A percentile compares a stretch with the other conserved stretches of the same genome.
Evolutionary conservation across 371 early-diverging fungal species (phyloP).

Genomic region (Mortierella sp.): DNA sequence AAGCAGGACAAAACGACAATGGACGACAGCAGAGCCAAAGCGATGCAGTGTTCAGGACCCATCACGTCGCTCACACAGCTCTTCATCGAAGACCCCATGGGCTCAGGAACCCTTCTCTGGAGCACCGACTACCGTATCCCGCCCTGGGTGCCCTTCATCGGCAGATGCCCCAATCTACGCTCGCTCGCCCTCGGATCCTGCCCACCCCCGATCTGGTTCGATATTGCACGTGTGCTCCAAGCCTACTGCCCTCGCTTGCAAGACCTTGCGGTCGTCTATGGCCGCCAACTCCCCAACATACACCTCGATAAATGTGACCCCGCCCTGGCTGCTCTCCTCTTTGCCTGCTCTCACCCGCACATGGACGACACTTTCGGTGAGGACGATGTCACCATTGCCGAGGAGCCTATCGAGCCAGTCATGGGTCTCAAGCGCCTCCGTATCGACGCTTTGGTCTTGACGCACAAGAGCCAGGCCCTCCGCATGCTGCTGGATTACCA

Average conservation of each 20-base stretch:
- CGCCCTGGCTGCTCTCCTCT: not conserved
- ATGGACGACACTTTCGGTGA: not conserved
- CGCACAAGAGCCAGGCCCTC: conserved; percentile 2
- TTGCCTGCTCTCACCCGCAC: conserved; percentile 3
- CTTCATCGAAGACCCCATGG: not conserved
- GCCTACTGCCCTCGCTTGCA: not conserved
- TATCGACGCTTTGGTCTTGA: not conserved
- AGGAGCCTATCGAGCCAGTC: not conserved
- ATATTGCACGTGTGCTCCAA: not conserved
- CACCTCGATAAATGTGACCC: conserved; percentile 3
- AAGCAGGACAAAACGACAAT: not conserved
- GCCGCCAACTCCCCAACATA: not conserved
- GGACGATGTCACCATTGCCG: not conserved
- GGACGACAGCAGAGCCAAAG: not conserved
- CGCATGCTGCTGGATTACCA: conserved; percentile 6
- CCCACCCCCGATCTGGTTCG: not conserved
- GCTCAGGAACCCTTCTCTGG: not conserved
- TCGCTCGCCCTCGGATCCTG: not conserved
- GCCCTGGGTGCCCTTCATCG: not conserved
- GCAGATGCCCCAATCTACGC: not conserved
- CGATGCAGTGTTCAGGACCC: not conserved
- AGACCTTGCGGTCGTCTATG: not conserved
- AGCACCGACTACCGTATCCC: not conserved
- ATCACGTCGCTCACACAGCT: not conserved
- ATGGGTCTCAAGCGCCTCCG: conserved; percentile 12